A percentile compares a stretch with the other conserved stretches of the same genome.
These are phyloP conservation scores for Lotmaria passim DNA, from an alignment of 208 protist genomes.

Conservation along the genomic window DNA sequence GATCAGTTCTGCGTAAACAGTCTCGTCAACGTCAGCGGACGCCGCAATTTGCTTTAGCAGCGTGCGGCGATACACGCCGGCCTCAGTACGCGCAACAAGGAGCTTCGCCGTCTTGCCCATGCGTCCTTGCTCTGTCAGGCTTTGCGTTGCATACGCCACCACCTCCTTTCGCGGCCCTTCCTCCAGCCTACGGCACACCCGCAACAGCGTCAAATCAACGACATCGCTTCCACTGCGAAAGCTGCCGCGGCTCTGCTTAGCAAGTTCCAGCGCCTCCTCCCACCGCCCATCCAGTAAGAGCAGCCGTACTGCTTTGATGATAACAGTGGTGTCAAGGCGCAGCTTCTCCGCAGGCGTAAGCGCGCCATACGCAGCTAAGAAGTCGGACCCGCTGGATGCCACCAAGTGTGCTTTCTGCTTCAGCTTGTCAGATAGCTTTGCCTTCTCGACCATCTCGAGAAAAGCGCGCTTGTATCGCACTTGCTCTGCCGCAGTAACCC, in stretches of 20 bases:
- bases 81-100: conserved; percentile 52
- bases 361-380: conserved; percentile 27
- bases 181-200: conserved; percentile 30
- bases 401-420: conserved; percentile 36
- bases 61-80: conserved; percentile 44
- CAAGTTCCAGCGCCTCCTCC: conserved; percentile 69
- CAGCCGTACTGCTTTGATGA: conserved; percentile 36
- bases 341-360: conserved; percentile 34
- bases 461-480: conserved; percentile 17
- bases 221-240: conserved; percentile 51
- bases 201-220: conserved; percentile 54
- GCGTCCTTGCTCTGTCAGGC: conserved; percentile 45
- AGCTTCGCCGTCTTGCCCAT: conserved; percentile 58
- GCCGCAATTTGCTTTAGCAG: conserved; percentile 62
- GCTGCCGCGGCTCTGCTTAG: conserved; percentile 43
- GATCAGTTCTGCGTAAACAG: conserved; percentile 77
- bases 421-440: conserved; percentile 30
- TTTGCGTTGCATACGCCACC: conserved; percentile 44
- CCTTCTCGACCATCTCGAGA: conserved; percentile 26
- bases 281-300: conserved; percentile 47
- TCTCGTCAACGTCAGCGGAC: conserved; percentile 73
- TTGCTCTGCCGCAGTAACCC: conserved; percentile 14
- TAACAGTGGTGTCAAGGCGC: conserved; percentile 30
- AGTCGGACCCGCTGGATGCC: conserved; percentile 31
- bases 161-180: conserved; percentile 42